Evolutionary conservation across 176 grass and related monocot genomes (phyloP).

Genomic region (Carex kokanica): DNA sequence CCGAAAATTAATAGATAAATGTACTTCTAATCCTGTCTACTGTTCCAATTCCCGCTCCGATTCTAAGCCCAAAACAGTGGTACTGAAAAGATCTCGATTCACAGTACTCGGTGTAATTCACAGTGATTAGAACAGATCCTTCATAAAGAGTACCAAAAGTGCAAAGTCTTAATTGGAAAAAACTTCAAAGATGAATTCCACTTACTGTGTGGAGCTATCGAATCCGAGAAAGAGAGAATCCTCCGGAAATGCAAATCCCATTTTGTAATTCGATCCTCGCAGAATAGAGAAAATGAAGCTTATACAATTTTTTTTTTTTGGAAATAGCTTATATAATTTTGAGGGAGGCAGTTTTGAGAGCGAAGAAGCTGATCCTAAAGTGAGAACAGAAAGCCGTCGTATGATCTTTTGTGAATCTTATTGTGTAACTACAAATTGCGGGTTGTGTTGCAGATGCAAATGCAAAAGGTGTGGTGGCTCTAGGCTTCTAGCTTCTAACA

Average conservation of each 20-base stretch:
- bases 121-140: not conserved
- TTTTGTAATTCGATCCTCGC: slow-evolving; percentile 11
- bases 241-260: slow-evolving; percentile 45
- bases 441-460: not conserved
- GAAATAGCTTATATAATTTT: not conserved
- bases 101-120: too few relatives aligned
- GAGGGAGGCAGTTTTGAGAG: not conserved
- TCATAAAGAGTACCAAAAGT: slow-evolving; percentile 1
- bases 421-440: not conserved
- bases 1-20: not conserved
- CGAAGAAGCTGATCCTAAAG: not conserved
- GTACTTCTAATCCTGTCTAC: not conserved
- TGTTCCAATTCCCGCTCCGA: not conserved
- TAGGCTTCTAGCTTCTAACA: not conserved
- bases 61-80: not conserved
- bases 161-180: not conserved
- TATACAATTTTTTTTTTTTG: not conserved
- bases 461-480: not conserved
- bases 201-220: slow-evolving; percentile 96
- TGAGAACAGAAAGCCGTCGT: not conserved
- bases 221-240: slow-evolving; percentile 85
- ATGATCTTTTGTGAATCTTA: not conserved
- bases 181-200: not conserved
- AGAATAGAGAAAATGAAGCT: not conserved
- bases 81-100: too few relatives aligned